phyloP scores from a whole-genome alignment of 2,329 filamentous ascomycete genomes.

The Cercospora sp. region DNA sequence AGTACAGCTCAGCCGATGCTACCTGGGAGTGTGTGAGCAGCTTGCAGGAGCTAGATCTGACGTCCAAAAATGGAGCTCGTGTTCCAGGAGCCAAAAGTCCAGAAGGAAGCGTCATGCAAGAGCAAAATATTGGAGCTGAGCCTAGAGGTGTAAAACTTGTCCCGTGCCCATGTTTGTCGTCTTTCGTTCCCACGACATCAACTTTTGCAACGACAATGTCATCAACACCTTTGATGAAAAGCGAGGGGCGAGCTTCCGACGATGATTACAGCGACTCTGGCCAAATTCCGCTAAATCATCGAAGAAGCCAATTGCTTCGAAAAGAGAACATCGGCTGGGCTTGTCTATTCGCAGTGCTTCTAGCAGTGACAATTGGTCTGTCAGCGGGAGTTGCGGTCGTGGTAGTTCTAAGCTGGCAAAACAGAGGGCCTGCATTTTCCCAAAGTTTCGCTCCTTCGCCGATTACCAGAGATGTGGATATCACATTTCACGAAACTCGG shows the following conservation, averaged over 20 bases:
- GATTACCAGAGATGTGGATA: conserved; percentile 24
- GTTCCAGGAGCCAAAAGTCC: not conserved
- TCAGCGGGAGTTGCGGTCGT: conserved; percentile 21
- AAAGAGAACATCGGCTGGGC: conserved; percentile 24
- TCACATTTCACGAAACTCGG: conserved; percentile 24
- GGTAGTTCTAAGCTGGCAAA: conserved; percentile 18
- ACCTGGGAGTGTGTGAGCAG: not conserved
- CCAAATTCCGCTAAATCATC: conserved; percentile 3
- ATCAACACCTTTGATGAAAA: conserved; percentile 19
- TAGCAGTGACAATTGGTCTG: conserved; percentile 24
- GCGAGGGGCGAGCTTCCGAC: conserved; percentile 14
- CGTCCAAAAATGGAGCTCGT: conserved; percentile 13
- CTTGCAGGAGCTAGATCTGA: not conserved
- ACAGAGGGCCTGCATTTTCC: not conserved
- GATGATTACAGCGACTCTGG: conserved; percentile 23
- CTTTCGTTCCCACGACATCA: not conserved
- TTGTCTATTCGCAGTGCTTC: conserved; percentile 15
- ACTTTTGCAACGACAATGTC: conserved; percentile 10
- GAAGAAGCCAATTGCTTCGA: conserved; percentile 8
- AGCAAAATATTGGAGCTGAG: not conserved
- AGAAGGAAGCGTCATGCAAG: not conserved
- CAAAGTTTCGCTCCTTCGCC: conserved; percentile 20
- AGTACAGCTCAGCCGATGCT: conserved; percentile 14
- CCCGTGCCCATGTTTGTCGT: not conserved
- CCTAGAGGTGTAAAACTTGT: conserved; percentile 5